Conservation (phyloP, 1,284 basidiomycete genomes). For the Termitomyces sp. region DNA sequence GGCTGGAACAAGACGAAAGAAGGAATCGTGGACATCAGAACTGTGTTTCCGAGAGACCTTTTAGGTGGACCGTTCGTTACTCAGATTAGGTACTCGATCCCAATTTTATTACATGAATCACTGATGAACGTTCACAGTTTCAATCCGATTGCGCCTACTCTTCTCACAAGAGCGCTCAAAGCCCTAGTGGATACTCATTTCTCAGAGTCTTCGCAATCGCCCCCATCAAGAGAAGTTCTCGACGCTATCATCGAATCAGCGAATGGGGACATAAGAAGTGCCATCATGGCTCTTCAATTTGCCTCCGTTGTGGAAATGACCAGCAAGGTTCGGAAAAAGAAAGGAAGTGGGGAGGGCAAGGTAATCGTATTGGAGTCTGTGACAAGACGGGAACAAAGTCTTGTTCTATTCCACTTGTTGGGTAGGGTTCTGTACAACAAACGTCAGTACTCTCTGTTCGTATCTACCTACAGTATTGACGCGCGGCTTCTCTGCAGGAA, state of each 20-base stretch:
- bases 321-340: constrained; percentile 30
- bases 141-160: constrained; percentile 85
- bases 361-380: constrained; percentile 59
- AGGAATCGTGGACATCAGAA: constrained; percentile 64
- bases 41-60: constrained; percentile 58
- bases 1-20: constrained; percentile 39
- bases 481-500: constrained; percentile 44
- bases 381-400: constrained; percentile 78
- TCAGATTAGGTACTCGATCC: constrained; percentile 58
- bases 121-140: constrained; percentile 50
- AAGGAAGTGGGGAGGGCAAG: constrained; percentile 21
- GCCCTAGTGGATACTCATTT: constrained; percentile 53
- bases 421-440: constrained; percentile 97
- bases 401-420: constrained; percentile 88
- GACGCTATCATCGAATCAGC: constrained; percentile 75
- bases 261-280: constrained; percentile 89
- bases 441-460: constrained; percentile 42
- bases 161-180: constrained; percentile 77
- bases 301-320: constrained; percentile 45
- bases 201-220: constrained; percentile 21
- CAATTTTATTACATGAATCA: background rate
- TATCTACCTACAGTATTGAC: background rate
- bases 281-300: constrained; percentile 90
- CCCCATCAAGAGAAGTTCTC: constrained; percentile 60
- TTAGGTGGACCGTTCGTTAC: constrained; percentile 62